These are phyloP conservation scores for Malus sieversii DNA, from an alignment of 306 rosid species.

Conservation along the genomic window DNA sequence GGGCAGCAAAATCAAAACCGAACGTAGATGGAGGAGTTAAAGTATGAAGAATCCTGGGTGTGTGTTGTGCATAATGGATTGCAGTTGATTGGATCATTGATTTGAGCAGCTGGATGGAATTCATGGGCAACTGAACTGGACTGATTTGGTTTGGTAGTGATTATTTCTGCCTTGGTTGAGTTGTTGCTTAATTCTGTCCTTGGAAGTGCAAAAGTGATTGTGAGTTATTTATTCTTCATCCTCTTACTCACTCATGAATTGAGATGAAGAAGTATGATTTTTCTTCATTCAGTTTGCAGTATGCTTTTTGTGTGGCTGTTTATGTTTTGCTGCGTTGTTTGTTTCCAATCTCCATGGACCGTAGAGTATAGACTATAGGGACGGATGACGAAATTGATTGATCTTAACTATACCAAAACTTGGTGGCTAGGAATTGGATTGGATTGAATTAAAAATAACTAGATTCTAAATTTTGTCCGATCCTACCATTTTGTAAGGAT, in stretches of 20 bases:
- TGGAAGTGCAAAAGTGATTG: not conserved
- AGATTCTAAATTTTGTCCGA: too few relatives aligned
- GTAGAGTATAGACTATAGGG: too few relatives aligned
- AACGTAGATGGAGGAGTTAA: slow-evolving; percentile 14
- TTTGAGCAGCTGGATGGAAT: not conserved
- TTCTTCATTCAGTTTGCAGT: not conserved
- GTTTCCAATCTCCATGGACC: too few relatives aligned
- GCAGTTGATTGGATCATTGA: not conserved
- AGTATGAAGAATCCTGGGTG: not conserved
- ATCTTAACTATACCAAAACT: too few relatives aligned
- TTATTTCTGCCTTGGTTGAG: not conserved
- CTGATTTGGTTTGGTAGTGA: not conserved
- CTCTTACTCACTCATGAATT: not conserved
- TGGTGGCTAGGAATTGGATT: too few relatives aligned
- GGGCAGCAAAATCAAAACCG: slow-evolving; percentile 38
- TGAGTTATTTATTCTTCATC: not conserved
- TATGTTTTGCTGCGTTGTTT: too few relatives aligned
- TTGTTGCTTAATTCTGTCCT: not conserved
- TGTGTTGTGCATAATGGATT: not conserved
- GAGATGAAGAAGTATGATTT: not conserved
- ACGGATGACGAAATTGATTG: too few relatives aligned
- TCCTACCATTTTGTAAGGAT: too few relatives aligned
- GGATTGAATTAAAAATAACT: too few relatives aligned
- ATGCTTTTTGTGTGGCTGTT: not conserved
- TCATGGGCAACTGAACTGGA: not conserved